Conservation (phyloP, 2,329 filamentous ascomycete genomes). For the Alternaria longipes region DNA sequence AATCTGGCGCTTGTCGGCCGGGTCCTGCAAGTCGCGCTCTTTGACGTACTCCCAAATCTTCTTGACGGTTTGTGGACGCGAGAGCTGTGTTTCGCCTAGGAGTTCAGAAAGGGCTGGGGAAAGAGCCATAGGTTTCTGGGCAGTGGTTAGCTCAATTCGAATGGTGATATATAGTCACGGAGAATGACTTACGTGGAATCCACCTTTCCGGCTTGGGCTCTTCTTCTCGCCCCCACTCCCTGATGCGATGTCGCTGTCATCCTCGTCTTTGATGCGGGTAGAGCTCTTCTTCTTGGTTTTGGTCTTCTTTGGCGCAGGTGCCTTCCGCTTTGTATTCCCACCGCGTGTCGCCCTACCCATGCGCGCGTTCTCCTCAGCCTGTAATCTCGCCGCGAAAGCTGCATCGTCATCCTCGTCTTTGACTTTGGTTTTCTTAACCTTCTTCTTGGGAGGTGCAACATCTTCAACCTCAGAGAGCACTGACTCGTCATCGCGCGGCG, state of each 20-base stretch:
- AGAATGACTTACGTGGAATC: slow-evolving; percentile 75
- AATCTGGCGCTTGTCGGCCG: slow-evolving; percentile 90
- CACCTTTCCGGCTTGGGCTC: slow-evolving; percentile 78
- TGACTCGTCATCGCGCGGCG: slow-evolving; percentile 52
- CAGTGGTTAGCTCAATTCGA: slow-evolving; percentile 47
- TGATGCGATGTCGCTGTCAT: slow-evolving; percentile 79
- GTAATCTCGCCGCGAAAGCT: slow-evolving; percentile 83
- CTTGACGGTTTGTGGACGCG: slow-evolving; percentile 94
- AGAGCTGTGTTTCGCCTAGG: slow-evolving; percentile 80
- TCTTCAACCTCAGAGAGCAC: slow-evolving; percentile 54
- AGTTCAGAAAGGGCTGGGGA: slow-evolving; percentile 75
- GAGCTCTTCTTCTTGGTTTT: slow-evolving; percentile 75
- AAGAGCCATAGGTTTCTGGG: slow-evolving; percentile 75
- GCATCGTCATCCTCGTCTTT: slow-evolving; percentile 84
- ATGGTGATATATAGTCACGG: not conserved
- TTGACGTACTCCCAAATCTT: slow-evolving; percentile 97
- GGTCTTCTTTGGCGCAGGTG: slow-evolving; percentile 64
- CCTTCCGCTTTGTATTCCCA: slow-evolving; percentile 66
- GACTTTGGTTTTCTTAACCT: slow-evolving; percentile 72
- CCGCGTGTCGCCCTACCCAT: slow-evolving; percentile 77
- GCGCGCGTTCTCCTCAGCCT: slow-evolving; percentile 86
- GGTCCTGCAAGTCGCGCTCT: slow-evolving; percentile 85
- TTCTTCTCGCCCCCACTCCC: slow-evolving; percentile 70
- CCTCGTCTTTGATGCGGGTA: slow-evolving; percentile 78
- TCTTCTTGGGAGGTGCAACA: slow-evolving; percentile 57